Evolutionary conservation across 116 monocot species (phyloP).

Genomic region (Trichopus zeylanicus): DNA sequence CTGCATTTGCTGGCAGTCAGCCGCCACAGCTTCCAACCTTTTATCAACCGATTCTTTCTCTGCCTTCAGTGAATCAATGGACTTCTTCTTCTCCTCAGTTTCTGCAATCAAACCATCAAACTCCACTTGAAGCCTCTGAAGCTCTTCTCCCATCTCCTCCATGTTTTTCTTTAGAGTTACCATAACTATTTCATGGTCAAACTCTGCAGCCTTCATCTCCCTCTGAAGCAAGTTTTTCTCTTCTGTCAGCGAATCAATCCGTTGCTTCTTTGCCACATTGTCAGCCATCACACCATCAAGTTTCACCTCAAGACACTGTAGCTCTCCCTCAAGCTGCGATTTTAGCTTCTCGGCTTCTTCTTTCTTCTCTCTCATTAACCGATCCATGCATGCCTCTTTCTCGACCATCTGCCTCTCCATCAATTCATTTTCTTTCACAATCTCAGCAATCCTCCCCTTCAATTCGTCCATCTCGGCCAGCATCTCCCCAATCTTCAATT

Average conservation of each 20-base stretch:
- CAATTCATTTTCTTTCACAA: constrained; percentile 11
- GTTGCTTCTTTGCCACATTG: neutral
- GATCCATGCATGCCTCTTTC: constrained; percentile 8
- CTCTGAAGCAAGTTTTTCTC: constrained; percentile 12
- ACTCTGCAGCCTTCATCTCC: constrained; percentile 4
- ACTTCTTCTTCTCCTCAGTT: constrained; percentile 1
- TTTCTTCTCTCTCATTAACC: neutral
- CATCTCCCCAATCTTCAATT: neutral
- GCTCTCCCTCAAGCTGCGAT: neutral
- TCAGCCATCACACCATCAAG: neutral
- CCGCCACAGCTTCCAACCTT: neutral
- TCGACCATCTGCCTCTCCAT: neutral
- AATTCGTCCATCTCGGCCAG: neutral
- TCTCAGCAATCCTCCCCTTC: neutral
- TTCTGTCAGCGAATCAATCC: constrained; percentile 8
- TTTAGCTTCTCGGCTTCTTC: constrained; percentile 1
- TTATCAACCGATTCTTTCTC: constrained; percentile 11
- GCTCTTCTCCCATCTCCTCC: constrained; percentile 12
- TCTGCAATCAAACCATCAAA: neutral
- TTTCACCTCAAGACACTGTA: constrained; percentile 7
- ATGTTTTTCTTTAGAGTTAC: constrained; percentile 24
- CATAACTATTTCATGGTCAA: neutral
- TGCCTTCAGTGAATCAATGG: neutral
- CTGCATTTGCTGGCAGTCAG: neutral
- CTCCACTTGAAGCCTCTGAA: constrained; percentile 3